Base-by-base conservation (phyloP, 2,329 filamentous ascomycete genomes). In the Fusarium algeriense region DNA sequence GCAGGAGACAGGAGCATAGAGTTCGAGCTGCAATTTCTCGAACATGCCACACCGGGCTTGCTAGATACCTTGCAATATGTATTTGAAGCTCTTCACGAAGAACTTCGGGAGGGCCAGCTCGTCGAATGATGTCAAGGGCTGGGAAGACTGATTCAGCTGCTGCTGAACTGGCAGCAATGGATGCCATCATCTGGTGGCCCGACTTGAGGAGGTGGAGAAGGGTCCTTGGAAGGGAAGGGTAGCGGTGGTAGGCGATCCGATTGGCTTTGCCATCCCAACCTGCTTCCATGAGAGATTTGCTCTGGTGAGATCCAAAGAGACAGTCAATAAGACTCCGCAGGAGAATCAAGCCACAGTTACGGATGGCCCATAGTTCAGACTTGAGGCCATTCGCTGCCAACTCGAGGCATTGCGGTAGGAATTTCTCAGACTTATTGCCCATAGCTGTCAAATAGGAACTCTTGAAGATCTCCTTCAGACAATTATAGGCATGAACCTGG, bases 401-500 rank as follows among this genome's bases (percentile, higher is more conserved):
- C 67, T 91, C 88, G 7, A 99, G 85, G 37, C 91, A 91, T 34
- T 89, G 85, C 12, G 92, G 90, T 11, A 98, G 85, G 73, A 94
- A 92, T 1, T 85, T 84, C 75, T 97, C 93, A 1, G 93, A 92
- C 57, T 88, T 87, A 60, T 89, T 89, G 32, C 93, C 88, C 23
- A 97, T 86, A 37, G 90, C 89, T 0, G 93, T 86, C 20, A 98
- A 85, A 53, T 90, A 89, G 0, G 94, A 93, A 73, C 91, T 94
- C 62, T 93, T 95, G 80, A 98, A 96, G 4, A 97, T 91, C 71
- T 97, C 94, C 78, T 96, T 96, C 62, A 99, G 84, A 67, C 93
- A 97, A 78, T 99, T 99, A 78, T 97, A 88, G 0, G 96, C 94
- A 80, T 99, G 96, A 0, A 99, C 96, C 80, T 99, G 95, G 1